A percentile compares a stretch with the other conserved stretches of the same genome.
phyloP scores from a whole-genome alignment of 169 alveolate genomes.

The Cryptosporidium andersoni region DNA sequence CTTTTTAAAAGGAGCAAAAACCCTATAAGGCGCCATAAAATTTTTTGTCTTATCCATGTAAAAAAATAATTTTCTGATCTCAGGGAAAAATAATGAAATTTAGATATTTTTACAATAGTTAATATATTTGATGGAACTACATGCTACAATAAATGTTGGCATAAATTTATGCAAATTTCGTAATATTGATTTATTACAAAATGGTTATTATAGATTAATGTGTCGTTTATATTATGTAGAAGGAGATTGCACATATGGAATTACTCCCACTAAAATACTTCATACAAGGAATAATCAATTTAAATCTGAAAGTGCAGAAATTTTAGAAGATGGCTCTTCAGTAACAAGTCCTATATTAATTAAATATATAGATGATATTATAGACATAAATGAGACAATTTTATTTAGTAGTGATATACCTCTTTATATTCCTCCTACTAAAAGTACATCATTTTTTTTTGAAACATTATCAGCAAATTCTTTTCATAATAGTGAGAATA shows the following conservation, averaged over 20 bases:
- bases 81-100: background rate
- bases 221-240: constrained; percentile 48
- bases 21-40: too few relatives aligned
- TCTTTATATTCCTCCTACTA: constrained; percentile 4
- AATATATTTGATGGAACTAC: constrained; percentile 16
- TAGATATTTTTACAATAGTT: background rate
- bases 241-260: constrained; percentile 29
- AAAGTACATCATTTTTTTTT: constrained; percentile 22
- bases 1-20: too few relatives aligned
- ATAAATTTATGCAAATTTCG: constrained; percentile 49
- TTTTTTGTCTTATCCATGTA: too few relatives aligned
- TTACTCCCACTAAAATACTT: constrained; percentile 37
- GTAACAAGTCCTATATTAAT: constrained; percentile 48
- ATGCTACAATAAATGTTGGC: constrained; percentile 44
- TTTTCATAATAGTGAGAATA: too few relatives aligned
- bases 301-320: constrained; percentile 26
- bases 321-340: constrained; percentile 34
- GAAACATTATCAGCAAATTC: background rate
- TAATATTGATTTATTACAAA: constrained; percentile 55
- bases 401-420: constrained; percentile 19
- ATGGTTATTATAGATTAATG: constrained; percentile 63
- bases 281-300: constrained; percentile 17
- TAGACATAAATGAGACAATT: constrained; percentile 52
- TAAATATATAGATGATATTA: constrained; percentile 39
- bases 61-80: background rate